These are phyloP conservation scores for Phlebiopsis gigantea DNA, from an alignment of 768 basidiomycete species.

Conservation along the genomic window DNA sequence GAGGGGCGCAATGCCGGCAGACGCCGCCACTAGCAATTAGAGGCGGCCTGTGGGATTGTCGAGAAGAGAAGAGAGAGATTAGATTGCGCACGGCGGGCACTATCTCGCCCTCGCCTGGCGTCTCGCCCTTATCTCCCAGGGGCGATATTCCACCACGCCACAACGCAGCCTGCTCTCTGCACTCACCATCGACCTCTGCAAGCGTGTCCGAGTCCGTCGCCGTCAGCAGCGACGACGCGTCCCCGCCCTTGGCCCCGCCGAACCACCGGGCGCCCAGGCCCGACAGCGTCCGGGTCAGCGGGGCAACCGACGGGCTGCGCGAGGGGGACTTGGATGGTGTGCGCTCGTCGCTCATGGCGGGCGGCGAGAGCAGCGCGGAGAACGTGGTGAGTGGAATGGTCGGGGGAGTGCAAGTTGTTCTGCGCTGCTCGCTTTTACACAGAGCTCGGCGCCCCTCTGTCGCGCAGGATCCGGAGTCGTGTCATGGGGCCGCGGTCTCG, in stretches of 20 bases:
- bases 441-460: slow-evolving; percentile 4
- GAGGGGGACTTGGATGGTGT: slow-evolving; percentile 1
- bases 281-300: slow-evolving; percentile 5
- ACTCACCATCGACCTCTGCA: neutral
- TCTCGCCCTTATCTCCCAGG: slow-evolving; percentile 1
- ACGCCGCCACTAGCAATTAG: neutral
- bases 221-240: neutral
- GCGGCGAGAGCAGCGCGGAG: neutral
- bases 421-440: neutral
- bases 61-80: neutral
- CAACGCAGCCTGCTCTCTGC: neutral
- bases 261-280: slow-evolving; percentile 5
- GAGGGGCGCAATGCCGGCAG: neutral
- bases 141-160: neutral
- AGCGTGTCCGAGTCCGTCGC: slow-evolving; percentile 1
- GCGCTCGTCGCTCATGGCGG: slow-evolving; percentile 4
- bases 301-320: neutral
- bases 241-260: neutral
- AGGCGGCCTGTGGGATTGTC: neutral
- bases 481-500: slow-evolving; percentile 6
- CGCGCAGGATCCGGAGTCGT: slow-evolving; percentile 6
- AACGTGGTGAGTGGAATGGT: neutral
- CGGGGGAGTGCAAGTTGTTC: neutral
- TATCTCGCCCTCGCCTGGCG: neutral
- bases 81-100: neutral